These are phyloP conservation scores for Orbilia javanica DNA, from an alignment of 2,329 filamentous ascomycete genomes.

Conservation along the genomic window DNA sequence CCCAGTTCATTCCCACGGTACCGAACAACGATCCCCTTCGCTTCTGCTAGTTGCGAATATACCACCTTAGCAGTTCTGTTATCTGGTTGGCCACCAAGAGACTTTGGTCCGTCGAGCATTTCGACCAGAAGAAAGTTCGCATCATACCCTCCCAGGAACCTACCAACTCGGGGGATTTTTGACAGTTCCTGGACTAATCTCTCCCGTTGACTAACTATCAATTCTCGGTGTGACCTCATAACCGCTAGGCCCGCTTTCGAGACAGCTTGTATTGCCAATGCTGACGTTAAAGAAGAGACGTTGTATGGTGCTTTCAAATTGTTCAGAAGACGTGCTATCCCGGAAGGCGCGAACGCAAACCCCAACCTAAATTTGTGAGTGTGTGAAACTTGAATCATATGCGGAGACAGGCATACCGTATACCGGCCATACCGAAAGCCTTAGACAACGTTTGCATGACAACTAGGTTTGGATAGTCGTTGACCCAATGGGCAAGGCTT, in stretches of 20 bases:
- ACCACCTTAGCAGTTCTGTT: conserved; percentile 82
- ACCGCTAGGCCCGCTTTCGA: conserved; percentile 75
- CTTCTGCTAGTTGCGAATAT: conserved; percentile 87
- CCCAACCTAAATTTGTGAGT: conserved; percentile 70
- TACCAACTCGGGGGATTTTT: conserved; percentile 80
- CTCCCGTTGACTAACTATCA: conserved; percentile 81
- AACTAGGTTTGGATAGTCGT: conserved; percentile 92
- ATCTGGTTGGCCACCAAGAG: conserved; percentile 76
- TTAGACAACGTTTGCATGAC: conserved; percentile 99
- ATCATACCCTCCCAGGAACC: conserved; percentile 81
- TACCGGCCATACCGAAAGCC: conserved; percentile 94
- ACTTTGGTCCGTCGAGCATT: conserved; percentile 75
- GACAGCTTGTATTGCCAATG: conserved; percentile 81
- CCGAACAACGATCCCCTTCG: conserved; percentile 88
- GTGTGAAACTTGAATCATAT: not conserved
- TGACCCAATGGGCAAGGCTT: conserved; percentile 90
- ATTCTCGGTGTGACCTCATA: conserved; percentile 78
- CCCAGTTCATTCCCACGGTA: conserved; percentile 94
- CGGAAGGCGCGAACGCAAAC: conserved; percentile 80
- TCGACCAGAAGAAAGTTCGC: conserved; percentile 94
- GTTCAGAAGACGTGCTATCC: conserved; percentile 85
- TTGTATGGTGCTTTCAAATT: conserved; percentile 97
- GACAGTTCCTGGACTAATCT: conserved; percentile 80
- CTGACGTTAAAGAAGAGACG: conserved; percentile 86
- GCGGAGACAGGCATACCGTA: conserved; percentile 69